phyloP scores from a whole-genome alignment of 306 rosid species.

The Carpinus viminea region DNA sequence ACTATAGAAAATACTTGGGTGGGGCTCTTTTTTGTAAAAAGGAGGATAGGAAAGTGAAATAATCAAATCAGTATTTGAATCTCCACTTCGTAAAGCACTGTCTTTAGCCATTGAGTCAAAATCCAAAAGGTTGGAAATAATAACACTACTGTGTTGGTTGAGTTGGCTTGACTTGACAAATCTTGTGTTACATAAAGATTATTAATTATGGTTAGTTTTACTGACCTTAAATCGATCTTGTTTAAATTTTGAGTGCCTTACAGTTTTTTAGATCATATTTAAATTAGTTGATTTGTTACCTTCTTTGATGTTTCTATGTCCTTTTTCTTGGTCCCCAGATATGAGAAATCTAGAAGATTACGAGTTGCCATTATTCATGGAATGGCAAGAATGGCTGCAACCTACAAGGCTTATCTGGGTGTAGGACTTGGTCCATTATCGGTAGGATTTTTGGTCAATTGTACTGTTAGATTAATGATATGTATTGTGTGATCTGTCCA shows the following conservation, averaged over 20 bases:
- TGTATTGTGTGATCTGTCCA: too few species aligned
- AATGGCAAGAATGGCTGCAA: conserved; percentile 99
- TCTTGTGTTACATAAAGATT: too few species aligned
- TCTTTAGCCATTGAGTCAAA: background rate
- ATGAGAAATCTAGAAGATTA: conserved; percentile 70
- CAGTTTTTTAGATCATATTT: background rate
- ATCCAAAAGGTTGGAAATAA: background rate
- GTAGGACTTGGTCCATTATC: conserved; percentile 93
- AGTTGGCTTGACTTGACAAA: too few species aligned
- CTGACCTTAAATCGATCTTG: background rate
- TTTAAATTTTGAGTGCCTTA: background rate
- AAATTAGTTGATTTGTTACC: conserved; percentile 7
- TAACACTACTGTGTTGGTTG: background rate
- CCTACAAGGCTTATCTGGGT: conserved; percentile 86
- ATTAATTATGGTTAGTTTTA: background rate
- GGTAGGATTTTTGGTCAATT: conserved; percentile 40
- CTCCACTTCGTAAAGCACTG: background rate
- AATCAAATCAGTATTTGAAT: background rate
- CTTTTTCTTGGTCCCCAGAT: conserved; percentile 43
- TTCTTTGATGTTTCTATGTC: conserved; percentile 7
- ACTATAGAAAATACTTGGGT: background rate
- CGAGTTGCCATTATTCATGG: conserved; percentile 85
- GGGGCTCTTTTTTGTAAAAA: background rate
- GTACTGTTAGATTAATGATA: too few species aligned
- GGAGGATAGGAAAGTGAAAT: background rate